Evolutionary conservation across 2,329 filamentous ascomycete species (phyloP).

Genomic region (Cladophialophora psammophila): DNA sequence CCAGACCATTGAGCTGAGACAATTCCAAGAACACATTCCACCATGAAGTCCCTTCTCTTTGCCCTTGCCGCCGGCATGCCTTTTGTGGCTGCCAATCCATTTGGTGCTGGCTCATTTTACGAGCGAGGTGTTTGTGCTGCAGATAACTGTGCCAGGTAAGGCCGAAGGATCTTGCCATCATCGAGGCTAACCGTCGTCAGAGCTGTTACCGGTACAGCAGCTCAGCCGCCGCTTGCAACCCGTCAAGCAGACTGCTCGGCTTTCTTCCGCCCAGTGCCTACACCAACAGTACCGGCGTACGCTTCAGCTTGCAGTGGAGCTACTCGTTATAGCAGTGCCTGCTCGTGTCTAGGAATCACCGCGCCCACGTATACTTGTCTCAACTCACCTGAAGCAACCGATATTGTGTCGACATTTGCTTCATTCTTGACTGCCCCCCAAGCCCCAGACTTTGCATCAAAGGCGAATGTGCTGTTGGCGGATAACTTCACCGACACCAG

Average conservation of each 20-base stretch:
- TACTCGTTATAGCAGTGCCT: conserved; percentile 28
- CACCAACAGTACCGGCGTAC: conserved; percentile 27
- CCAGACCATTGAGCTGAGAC: not conserved
- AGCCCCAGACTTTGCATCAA: conserved; percentile 31
- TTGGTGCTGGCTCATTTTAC: conserved; percentile 12
- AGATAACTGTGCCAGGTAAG: conserved; percentile 31
- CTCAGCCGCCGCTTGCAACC: conserved; percentile 22
- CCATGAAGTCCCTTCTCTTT: conserved; percentile 25
- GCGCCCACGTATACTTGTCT: conserved; percentile 23
- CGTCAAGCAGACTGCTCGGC: conserved; percentile 30
- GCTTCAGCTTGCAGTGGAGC: conserved; percentile 26
- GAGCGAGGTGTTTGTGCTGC: conserved; percentile 25
- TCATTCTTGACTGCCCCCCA: conserved; percentile 33
- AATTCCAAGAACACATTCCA: conserved; percentile 8
- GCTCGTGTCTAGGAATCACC: conserved; percentile 24
- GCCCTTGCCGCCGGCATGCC: conserved; percentile 11
- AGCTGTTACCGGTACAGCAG: conserved; percentile 25
- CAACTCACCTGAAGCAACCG: conserved; percentile 21
- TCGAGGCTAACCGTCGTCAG: conserved; percentile 12
- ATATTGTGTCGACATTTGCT: conserved; percentile 29
- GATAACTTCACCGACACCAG: conserved; percentile 33
- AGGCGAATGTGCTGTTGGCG: conserved; percentile 33
- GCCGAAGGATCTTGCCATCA: not conserved
- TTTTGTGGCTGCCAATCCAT: conserved; percentile 25
- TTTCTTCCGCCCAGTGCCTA: conserved; percentile 21